Base-by-base conservation (phyloP, 2,329 filamentous ascomycete genomes). In the Tothia fuscella region DNA sequence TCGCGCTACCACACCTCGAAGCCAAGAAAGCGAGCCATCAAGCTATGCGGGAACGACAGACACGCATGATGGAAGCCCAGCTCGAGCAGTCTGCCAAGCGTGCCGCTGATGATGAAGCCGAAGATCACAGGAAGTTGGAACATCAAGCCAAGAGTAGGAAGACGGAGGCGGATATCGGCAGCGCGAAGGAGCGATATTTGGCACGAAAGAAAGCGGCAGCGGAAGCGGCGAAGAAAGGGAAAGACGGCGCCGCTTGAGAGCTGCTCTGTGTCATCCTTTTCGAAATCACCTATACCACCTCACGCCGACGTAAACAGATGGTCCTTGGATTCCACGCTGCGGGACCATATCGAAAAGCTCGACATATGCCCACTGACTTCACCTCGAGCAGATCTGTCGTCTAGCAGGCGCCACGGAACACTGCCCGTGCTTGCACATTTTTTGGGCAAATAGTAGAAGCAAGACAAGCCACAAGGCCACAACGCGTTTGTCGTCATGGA, bases 121-220 rank as follows among this genome's bases (percentile, higher is more conserved):
- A 80, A 44, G 76, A 82, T 52, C 72, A 76, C 50, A 64, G 65
- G 48, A 70, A 74, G 56, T 54, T 79, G 16, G 78, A 84, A 59
- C 70, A 76, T 44, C 72, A 74, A 13, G 66, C 74, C 26, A 91
- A 89, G 71, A 82, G 78, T 50, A 72, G 76, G 52, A 91, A 91
- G 71, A 89, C 83, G 1, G 76, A 78, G 37, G 65, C 68, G 14
- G 83, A 89, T 38, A 81, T 89, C 47, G 80, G 74, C 53, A 81
- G 80, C 53, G 84, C 84, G 1, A 83, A 77, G 59, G 84, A 88
- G 61, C 69, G 84, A 50, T 91, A 88, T 58, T 65, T 91, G 42
- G 80, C 82, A 42, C 70, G 84, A 55, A 89, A 82, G 44, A 80
- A 78, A 1, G 82, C 82, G 46, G 80, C 81, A 54, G 78, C 71